Base-by-base conservation (phyloP, 179 eudicot species). In the Nepenthes alata region DNA sequence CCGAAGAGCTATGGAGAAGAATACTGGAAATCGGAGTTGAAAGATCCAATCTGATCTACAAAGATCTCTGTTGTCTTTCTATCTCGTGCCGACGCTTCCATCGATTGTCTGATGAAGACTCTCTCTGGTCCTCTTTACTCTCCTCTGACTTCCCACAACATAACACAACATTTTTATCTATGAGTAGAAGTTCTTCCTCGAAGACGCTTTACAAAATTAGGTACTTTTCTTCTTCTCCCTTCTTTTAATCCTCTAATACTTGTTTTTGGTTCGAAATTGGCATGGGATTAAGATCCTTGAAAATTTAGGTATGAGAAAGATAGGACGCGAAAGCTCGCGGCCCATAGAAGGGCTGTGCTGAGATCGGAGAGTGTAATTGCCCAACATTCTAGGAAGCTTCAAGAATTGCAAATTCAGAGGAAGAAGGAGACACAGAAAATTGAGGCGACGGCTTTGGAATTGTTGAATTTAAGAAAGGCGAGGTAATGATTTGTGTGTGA, bases 1-100 rank as follows among this genome's bases (percentile, higher is more conserved):
- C 96, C 45, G 90, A 88, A 72, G 96, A 86, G 68, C 70, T 88
- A 5, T 83, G 89, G 89, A 63, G 78, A 59, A 72, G 65, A 59
- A 80, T 88, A 13, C 59, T 86, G 11, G 88, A 88, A 67, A 63
- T 72, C n/a, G 96, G 89, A 45, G 61, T 79, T n/a, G 35, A 60
- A 72, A 50, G 37, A 55, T 58, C 67, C 16, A 70, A 61, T 6
- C 67, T 88, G 3, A 77, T 14, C 63, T 80, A 62, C 85, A 84
- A 72, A 70, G 85, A 78, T 44, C 76, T 86, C 6, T 88, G 93
- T 44, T 72, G 88, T 78, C 54, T 84, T 44, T 75, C 94, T 53
- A 82, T 88, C 68, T 49, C 83, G 47, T 86, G 75, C 69, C 71
- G 72, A 69, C 81, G 82, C 65, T 73, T 86, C 51, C 67, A 63